These are phyloP conservation scores for Xanthoconium stramineum DNA, from an alignment of 768 basidiomycete species.

Conservation along the genomic window DNA sequence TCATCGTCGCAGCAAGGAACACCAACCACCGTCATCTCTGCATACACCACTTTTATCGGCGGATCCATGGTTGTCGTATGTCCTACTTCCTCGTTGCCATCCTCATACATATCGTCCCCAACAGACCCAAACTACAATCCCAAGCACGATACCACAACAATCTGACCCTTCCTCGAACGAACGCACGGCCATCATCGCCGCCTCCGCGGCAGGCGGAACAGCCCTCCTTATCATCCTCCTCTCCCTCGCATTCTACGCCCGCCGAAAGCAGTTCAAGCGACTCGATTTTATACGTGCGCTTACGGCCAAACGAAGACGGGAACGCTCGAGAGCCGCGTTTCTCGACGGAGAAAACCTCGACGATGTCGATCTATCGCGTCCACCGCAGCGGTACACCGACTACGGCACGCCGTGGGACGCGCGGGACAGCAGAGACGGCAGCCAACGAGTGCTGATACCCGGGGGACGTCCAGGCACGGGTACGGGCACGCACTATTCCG, in stretches of 20 bases:
- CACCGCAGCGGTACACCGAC: constrained; percentile 16
- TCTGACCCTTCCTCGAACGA: constrained; percentile 2
- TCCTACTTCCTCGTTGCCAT: neutral
- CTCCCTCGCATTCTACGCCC: constrained; percentile 35
- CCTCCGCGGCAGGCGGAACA: constrained; percentile 37
- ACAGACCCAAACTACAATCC: constrained; percentile 15
- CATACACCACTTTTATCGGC: constrained; percentile 16
- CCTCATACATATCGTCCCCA: neutral
- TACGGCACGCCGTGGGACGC: constrained; percentile 24
- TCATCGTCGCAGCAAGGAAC: constrained; percentile 6
- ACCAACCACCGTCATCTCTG: constrained; percentile 18
- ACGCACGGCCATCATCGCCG: constrained; percentile 42
- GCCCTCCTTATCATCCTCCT: constrained; percentile 36
- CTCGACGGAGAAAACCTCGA: constrained; percentile 27
- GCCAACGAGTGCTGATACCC: no score
- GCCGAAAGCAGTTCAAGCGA: constrained; percentile 35
- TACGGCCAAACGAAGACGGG: constrained; percentile 19
- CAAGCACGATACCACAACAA: constrained; percentile 17
- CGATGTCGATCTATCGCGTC: constrained; percentile 3
- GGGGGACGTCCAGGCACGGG: no score
- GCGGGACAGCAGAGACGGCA: neutral
- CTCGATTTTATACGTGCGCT: constrained; percentile 31
- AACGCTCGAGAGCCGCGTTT: constrained; percentile 17
- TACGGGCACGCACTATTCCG: constrained; percentile 22
- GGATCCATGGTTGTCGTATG: constrained; percentile 19